phyloP scores from a whole-genome alignment of 768 basidiomycete genomes.

The Tephrocybe rancida region DNA sequence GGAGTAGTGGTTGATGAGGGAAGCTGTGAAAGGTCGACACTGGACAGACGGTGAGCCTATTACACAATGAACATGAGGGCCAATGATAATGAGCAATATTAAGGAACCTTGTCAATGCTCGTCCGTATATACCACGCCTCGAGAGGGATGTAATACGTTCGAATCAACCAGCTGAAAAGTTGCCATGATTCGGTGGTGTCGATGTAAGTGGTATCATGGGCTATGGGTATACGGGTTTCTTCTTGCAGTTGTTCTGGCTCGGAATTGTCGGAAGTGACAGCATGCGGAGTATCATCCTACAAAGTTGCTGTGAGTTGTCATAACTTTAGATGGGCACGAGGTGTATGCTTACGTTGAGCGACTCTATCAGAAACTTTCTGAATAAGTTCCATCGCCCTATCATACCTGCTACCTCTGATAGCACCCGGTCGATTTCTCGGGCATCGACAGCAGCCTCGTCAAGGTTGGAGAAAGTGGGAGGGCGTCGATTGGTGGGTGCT shows the following conservation, averaged over 20 bases:
- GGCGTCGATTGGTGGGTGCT: conserved; percentile 31
- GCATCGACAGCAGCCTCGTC: conserved; percentile 75
- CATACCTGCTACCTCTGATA: conserved; percentile 91
- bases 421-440: conserved; percentile 85
- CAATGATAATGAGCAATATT: not conserved
- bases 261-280: conserved; percentile 3
- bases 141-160: conserved; percentile 81
- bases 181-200: conserved; percentile 55
- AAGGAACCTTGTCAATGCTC: conserved; percentile 80
- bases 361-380: conserved; percentile 80
- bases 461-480: conserved; percentile 19
- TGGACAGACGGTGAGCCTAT: conserved; percentile 88
- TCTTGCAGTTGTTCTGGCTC: conserved; percentile 8
- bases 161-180: conserved; percentile 68
- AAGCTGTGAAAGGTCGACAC: conserved; percentile 62
- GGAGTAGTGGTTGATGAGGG: conserved; percentile 76
- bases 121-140: conserved; percentile 91
- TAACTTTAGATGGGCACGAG: not conserved
- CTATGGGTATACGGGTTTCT: not conserved
- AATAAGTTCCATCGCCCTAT: conserved; percentile 92
- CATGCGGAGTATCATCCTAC: conserved; percentile 20
- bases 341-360: conserved; percentile 66
- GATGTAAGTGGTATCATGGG: conserved; percentile 30
- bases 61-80: conserved; percentile 5
- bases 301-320: not conserved